Base-by-base conservation (phyloP, 331 rosid genomes). In the Cydonia oblonga region DNA sequence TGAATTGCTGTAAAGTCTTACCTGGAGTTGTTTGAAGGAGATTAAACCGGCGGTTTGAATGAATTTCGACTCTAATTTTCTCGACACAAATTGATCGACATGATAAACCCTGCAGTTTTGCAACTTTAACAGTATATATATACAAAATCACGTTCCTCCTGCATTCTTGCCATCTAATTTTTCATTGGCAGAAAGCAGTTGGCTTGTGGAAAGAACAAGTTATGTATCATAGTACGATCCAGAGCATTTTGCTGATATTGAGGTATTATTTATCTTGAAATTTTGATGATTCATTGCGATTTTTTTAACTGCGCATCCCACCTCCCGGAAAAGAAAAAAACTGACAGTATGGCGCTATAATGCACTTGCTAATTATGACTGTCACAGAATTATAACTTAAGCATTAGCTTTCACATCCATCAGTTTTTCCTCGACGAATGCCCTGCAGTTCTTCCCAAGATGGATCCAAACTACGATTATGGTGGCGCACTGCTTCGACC, bases 121-220 rank as follows among this genome's bases (percentile, higher is more conserved):
- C 16, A 28, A 29, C 24, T 60, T 6, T n/a, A 22, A 71, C 26
- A 19, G 13, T 58, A 71, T 22, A 24, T 26, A 25, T 71, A 35
- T 11, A 20, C 57, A 40, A 24, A 15, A 12, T 29, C 73, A n/a
- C 18, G 20, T 19, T 22, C 51, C 38, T 33, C 16, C 75, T 57
- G 75, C 52, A 7, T 70, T 70, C 52, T 40, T 14, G 64, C 74
- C 75, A 70, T 82, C 79, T 64, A 46, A 46, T 72, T 82, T 87
- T 83, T 74, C 71, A 68, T 74, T 76, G 90, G 87, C 74, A 22
- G 82, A 76, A 83, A 75, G 72, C 83, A 54, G n/a, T 52, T 20
- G 65, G 76, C 70, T 32, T 44, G 52, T n/a, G n/a, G n/a, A 69
- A 60, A 26, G 29, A 15, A 29, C 52, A 67, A 68, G 68, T 80